Evolutionary conservation across 2,329 filamentous ascomycete species (phyloP).

Genomic region (Aschersonia sp.): DNA sequence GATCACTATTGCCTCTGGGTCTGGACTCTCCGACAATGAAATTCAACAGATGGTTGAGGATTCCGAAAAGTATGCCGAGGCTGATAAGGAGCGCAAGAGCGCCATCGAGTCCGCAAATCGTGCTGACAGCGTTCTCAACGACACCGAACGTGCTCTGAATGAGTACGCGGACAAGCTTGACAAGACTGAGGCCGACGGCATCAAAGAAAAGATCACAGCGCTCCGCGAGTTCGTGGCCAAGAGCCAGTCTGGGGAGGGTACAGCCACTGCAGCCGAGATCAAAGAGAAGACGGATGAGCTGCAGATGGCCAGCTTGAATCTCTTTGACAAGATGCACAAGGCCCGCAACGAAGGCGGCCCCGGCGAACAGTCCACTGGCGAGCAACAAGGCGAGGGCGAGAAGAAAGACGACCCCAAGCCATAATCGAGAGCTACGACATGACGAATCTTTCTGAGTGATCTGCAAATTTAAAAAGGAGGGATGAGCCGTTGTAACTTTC

Average conservation of each 20-base stretch:
- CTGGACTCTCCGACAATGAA: slow-evolving; percentile 85
- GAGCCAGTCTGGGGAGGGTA: slow-evolving; percentile 85
- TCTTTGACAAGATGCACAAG: slow-evolving; percentile 99
- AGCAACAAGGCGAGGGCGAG: slow-evolving; percentile 49
- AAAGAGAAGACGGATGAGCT: slow-evolving; percentile 99
- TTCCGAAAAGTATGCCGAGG: slow-evolving; percentile 89
- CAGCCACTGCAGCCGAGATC: slow-evolving; percentile 75
- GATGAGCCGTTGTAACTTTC: no score
- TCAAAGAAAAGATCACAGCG: slow-evolving; percentile 80
- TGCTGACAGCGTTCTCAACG: slow-evolving; percentile 88
- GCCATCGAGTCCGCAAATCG: slow-evolving; percentile 95
- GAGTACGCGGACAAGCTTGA: slow-evolving; percentile 93
- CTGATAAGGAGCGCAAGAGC: slow-evolving; percentile 92
- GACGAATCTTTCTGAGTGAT: no score
- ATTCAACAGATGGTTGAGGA: slow-evolving; percentile 97
- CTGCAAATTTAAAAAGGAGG: no score
- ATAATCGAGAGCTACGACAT: slow-evolving; percentile 20
- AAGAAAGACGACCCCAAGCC: slow-evolving; percentile 65
- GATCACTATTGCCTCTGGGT: slow-evolving; percentile 96
- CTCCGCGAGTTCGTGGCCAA: slow-evolving; percentile 86
- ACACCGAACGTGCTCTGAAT: slow-evolving; percentile 96
- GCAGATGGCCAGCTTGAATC: slow-evolving; percentile 84
- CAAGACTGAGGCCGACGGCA: slow-evolving; percentile 85
- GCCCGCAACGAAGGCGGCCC: slow-evolving; percentile 54
- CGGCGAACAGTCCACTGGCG: slow-evolving; percentile 33